Evolutionary conservation across 495 filamentous ascomycete species (phyloP), one percentile per base, ranked within the genome.

Genomic region (Tuber indicum): DNA sequence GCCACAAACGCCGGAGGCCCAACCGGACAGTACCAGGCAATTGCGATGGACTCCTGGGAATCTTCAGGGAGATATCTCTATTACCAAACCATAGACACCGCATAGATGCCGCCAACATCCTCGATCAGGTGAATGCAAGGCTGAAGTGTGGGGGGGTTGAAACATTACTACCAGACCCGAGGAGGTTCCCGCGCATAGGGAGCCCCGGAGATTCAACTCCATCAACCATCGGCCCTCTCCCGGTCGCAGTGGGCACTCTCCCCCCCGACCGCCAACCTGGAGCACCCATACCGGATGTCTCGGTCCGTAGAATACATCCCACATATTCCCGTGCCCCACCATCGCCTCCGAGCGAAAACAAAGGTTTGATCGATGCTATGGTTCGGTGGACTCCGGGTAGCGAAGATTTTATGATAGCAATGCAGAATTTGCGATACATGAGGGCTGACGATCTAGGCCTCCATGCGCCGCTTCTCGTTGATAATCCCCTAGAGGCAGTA

Each of bases 361-460:
- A 66, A 66, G 58, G 5, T 17, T 7, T 66, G 14, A 5, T 32
- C 10, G 58, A 66, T 14, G 1, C 8, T 19, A 19, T 4, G 10
- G 0, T 12, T 17, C 12, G 58, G 36, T 66, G 26, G 26, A 16
- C 36, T 36, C 58, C 58, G 26, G 14, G 6, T 3, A 36, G 26
- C 16, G 58, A 66, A 32, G 58, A 66, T 66, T 66, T 66, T 26
- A 66, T 66, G 26, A 3, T 12, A 36, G 58, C 58, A 16, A 32
- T 66, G 58, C 12, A 36, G 12, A 66, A 66, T 66, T 36, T 66
- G 26, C 14, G 26, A 66, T 17, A 12, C 58, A 52, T 66, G 23
- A 43, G 36, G 5, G 71, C 70, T 42, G 23, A 78, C 58, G 70
- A 78, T 58, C 75, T 44, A 46, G 77, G 77, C 23, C 77, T 78